phyloP scores from a whole-genome alignment of 768 basidiomycete genomes.

The button mushroom (Agaricus bisporus) region DNA sequence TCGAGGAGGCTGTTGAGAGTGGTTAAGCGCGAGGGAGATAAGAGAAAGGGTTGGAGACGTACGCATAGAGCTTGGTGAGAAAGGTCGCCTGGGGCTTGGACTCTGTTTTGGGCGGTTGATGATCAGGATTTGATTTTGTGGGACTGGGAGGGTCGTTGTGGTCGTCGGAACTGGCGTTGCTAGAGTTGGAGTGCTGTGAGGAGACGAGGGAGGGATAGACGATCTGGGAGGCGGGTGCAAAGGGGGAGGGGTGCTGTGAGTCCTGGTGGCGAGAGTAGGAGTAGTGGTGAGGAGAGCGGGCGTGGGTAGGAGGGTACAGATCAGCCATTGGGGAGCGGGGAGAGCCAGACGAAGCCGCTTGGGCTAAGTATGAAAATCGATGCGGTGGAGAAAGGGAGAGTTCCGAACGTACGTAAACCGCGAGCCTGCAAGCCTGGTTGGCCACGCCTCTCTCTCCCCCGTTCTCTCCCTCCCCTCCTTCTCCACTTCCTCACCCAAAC shows the following conservation, averaged over 20 bases:
- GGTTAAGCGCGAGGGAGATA: constrained; percentile 10
- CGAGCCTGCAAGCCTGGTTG: constrained; percentile 16
- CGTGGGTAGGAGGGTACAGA: constrained; percentile 45
- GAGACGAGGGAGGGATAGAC: constrained; percentile 30
- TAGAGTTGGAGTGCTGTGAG: constrained; percentile 34
- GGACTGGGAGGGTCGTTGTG: constrained; percentile 45
- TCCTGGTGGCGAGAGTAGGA: constrained; percentile 14
- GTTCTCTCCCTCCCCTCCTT: too few species aligned
- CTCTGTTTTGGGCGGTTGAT: constrained; percentile 56
- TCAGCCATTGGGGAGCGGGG: constrained; percentile 43
- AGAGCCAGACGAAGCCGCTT: constrained; percentile 2
- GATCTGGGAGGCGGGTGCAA: constrained; percentile 25
- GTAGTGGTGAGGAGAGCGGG: constrained; percentile 14
- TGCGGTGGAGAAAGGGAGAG: constrained; percentile 40
- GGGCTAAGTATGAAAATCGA: constrained; percentile 11
- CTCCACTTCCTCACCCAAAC: not conserved
- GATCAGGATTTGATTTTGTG: constrained; percentile 31
- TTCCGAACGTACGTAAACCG: constrained; percentile 40
- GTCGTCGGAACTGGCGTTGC: constrained; percentile 38
- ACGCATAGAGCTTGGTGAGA: constrained; percentile 95
- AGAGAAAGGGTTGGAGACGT: constrained; percentile 25
- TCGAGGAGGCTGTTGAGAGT: constrained; percentile 63
- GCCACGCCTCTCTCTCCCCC: constrained; percentile 11
- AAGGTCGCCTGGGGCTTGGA: constrained; percentile 91
- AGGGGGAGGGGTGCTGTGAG: constrained; percentile 15